Evolutionary conservation across 2,329 filamentous ascomycete species (phyloP).

Genomic region (Diaporthe capsici): DNA sequence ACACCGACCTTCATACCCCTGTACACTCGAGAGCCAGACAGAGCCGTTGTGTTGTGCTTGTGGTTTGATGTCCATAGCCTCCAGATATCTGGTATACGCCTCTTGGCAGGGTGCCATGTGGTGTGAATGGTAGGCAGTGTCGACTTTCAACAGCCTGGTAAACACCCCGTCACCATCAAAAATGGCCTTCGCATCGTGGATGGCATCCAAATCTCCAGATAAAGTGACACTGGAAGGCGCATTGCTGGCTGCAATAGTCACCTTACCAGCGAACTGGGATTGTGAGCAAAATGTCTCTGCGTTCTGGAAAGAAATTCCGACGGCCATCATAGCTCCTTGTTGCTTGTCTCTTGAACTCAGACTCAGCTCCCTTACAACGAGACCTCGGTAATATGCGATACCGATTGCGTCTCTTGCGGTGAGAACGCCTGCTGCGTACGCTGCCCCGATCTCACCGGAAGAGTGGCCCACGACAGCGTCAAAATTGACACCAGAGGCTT

Average conservation of each 20-base stretch:
- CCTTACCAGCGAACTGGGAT: background rate
- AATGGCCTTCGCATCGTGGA: conserved; percentile 45
- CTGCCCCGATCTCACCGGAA: conserved; percentile 57
- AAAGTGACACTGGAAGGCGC: conserved; percentile 46
- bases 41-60: conserved; percentile 18
- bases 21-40: conserved; percentile 47
- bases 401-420: conserved; percentile 51
- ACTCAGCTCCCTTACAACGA: conserved; percentile 43
- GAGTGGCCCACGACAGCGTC: conserved; percentile 51
- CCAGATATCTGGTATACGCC: conserved; percentile 38
- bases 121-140: conserved; percentile 58
- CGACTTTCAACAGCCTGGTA: conserved; percentile 51
- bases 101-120: conserved; percentile 50
- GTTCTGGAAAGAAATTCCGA: background rate
- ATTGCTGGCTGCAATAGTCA: background rate
- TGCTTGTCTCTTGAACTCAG: conserved; percentile 5
- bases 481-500: conserved; percentile 48
- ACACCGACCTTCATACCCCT: conserved; percentile 44
- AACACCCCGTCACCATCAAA: conserved; percentile 47
- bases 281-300: background rate
- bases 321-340: conserved; percentile 32
- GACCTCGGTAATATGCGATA: conserved; percentile 56
- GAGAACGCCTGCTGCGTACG: conserved; percentile 53
- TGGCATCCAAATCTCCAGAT: conserved; percentile 48
- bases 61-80: conserved; percentile 42